Conservation (phyloP, 2,329 filamentous ascomycete genomes). For the Claviceps sp. region DNA sequence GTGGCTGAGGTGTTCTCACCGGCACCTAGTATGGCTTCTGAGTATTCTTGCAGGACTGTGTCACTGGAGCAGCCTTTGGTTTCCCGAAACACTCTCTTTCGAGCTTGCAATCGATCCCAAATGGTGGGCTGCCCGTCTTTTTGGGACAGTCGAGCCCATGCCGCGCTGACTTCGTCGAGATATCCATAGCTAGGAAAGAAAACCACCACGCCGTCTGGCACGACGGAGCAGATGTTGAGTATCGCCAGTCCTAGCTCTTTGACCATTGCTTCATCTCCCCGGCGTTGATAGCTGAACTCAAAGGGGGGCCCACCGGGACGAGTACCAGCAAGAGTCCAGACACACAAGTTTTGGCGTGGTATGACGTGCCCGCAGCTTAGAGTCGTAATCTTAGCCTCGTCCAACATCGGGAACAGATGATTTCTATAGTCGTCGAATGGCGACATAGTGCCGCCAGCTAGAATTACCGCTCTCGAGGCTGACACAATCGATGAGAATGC, state of each 20-base stretch:
- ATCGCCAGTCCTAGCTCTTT: constrained; percentile 62
- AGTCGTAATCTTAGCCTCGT: constrained; percentile 51
- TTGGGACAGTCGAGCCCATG: constrained; percentile 37
- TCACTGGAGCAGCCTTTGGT: constrained; percentile 46
- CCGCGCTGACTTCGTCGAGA: constrained; percentile 56
- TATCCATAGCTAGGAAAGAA: constrained; percentile 97
- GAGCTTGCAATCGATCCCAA: constrained; percentile 43
- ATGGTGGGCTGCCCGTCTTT: constrained; percentile 24
- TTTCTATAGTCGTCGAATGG: constrained; percentile 83
- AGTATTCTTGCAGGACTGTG: constrained; percentile 61
- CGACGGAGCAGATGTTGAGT: constrained; percentile 54
- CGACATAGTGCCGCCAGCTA: constrained; percentile 95
- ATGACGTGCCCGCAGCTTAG: constrained; percentile 94
- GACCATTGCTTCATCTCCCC: constrained; percentile 57
- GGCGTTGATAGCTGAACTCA: constrained; percentile 77
- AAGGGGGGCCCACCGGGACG: constrained; percentile 39
- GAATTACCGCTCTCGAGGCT: constrained; percentile 71
- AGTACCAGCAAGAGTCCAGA: constrained; percentile 49
- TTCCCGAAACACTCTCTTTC: constrained; percentile 52
- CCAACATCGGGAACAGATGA: constrained; percentile 70
- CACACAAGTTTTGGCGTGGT: constrained; percentile 65
- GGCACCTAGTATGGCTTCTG: constrained; percentile 44
- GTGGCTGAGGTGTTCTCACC: not conserved
- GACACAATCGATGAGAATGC: constrained; percentile 83
- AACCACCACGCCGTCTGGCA: constrained; percentile 81